Evolutionary conservation across 2,329 filamentous ascomycete genomes (phyloP), one percentile per base, ranked within the genome.

Genomic region (Ophiostoma montium): DNA sequence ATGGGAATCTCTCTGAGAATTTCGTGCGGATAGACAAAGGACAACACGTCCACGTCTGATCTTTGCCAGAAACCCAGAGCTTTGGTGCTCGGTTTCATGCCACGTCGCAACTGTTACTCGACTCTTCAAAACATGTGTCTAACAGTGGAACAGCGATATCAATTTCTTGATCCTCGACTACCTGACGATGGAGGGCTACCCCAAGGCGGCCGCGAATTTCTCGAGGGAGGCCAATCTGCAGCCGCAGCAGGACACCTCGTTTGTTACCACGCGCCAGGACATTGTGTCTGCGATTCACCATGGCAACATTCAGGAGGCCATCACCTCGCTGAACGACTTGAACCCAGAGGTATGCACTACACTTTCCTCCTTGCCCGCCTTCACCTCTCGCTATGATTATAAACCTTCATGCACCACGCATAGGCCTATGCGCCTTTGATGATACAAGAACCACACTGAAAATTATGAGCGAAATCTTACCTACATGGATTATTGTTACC

Each of bases 1-100:
- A 95, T 98, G 92, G 92, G 92, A 98, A 98, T 98, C 92, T 98
- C 94, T 98, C 92, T 84, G 86, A 96, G 86, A 76, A 75, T 78
- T 71, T 69, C 56, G 65, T 98, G 92, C 86, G 83, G 92, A 98
- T 87, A 80, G n/a, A 38, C 38, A 18, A 67, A 73, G 70, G 74
- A 82, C 86, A 79, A 83, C n/a, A n/a, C 84, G 80, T 79, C 69
- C 46, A 57, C 55, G 47, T 55, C 57, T 58, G 57, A 54, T 55
- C 21, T 33, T 48, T 54, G 53, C 35, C 50, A 41, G 53, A 10
- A 42, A 30, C 23, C 38, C 50, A 23, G 23, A 49, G 35, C 47
- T 53, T 42, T 50, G 52, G 32, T 50, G 27, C 33, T 36, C 45
- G 46, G 50, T 23, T 42, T 10, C 49, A 30, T 39, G 10, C 47